Percentiles rank a stretch among this genome's conserved stretches.
phyloP scores from a whole-genome alignment of 164 flowering plant species.

The Saururus chinensis region DNA sequence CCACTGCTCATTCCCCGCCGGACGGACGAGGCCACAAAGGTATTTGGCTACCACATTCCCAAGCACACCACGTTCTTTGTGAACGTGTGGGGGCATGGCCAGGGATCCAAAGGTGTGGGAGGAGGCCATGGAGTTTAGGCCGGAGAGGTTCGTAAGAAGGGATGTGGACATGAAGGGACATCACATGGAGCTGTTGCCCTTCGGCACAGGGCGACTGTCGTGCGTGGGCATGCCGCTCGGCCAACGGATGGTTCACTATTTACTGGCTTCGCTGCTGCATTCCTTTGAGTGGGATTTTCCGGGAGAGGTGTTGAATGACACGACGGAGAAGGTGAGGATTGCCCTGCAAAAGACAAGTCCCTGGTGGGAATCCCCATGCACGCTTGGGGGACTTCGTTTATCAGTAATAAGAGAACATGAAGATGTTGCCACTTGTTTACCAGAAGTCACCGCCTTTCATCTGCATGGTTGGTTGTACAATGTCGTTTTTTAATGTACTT shows the following conservation, averaged over 20 bases:
- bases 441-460: too few species aligned
- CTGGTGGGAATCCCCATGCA: slow-evolving; percentile 19
- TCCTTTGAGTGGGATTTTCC: slow-evolving; percentile 24
- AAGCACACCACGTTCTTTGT: slow-evolving; percentile 20
- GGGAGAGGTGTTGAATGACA: slow-evolving; percentile 10
- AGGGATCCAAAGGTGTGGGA: slow-evolving; percentile 23
- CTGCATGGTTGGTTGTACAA: too few species aligned
- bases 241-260: slow-evolving; percentile 20
- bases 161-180: slow-evolving; percentile 27
- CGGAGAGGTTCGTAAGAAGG: slow-evolving; percentile 21
- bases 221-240: slow-evolving; percentile 31
- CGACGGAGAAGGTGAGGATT: slow-evolving; percentile 24
- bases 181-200: slow-evolving; percentile 26
- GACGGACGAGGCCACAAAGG: slow-evolving; percentile 11
- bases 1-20: slow-evolving; percentile 28
- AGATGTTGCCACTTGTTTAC: too few species aligned
- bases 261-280: slow-evolving; percentile 23
- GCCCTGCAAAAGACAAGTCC: slow-evolving; percentile 18
- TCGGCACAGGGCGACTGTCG: slow-evolving; percentile 26
- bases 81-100: slow-evolving; percentile 24
- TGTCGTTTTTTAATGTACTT: too few species aligned
- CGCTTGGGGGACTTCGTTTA: slow-evolving; percentile 6
- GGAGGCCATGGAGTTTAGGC: slow-evolving; percentile 21
- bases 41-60: slow-evolving; percentile 23
- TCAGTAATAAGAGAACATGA: too few species aligned